Evolutionary conservation across 2,329 filamentous ascomycete species (phyloP), one percentile per base, ranked within the genome.

Genomic region (Venturia oleaginea): DNA sequence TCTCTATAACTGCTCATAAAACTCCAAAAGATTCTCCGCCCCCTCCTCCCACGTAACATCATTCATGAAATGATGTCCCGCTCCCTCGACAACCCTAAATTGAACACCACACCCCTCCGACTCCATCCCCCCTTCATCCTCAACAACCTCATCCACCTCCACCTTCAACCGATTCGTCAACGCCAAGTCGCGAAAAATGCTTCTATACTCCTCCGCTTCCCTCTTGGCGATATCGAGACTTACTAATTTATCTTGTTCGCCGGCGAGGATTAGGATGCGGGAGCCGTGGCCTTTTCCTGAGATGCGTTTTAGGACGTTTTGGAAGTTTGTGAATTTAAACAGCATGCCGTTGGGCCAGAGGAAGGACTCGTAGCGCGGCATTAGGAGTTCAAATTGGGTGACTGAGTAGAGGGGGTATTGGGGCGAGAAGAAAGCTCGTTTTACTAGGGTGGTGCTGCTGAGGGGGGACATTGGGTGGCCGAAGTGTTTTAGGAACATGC

Each of bases 401-500:
- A 83, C 75, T 5, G 77, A 71, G 1, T 71, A 67, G 5, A 75
- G 71, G 0, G 79, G 76, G 59, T 79, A 80, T 17, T 70, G 67
- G 0, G 76, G 68, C 60, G 79, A 79, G 70, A 84, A 85, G 71
- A 85, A 85, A 1, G 77, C 79, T 4, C 73, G 74, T 24, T 76
- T 76, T 1, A 81, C 77, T 15, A 85, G 73, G n/a, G 70, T 69
- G 0, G 80, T 79, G 22, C 79, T 81, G 1, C 80, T 81, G 1
- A 84, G 75, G 0, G 81, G 78, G 59, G 82, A 84, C 66, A 79
- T 79, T 17, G 81, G 76, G 69, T 83, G 81, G 70, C 76, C 76
- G 3, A 76, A 72, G 66, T 83, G 80, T 43, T 40, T 40, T 37
- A 81, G 73, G 7, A 80, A 63, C 71, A 79, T 71, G 59, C 81